These are phyloP conservation scores for Dalbergia cultrata DNA, from an alignment of 306 rosid genomes.

Conservation along the genomic window DNA sequence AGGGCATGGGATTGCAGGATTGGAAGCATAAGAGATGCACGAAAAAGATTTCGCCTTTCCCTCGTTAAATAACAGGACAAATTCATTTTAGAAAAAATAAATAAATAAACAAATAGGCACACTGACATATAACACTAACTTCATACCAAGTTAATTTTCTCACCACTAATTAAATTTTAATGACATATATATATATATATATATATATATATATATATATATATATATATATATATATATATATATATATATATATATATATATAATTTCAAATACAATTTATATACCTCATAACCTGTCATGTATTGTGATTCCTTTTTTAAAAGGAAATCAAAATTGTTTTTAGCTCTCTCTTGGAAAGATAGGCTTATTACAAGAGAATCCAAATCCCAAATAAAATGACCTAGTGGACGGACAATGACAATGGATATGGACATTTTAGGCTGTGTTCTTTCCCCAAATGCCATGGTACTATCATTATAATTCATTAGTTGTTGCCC, in stretches of 20 bases:
- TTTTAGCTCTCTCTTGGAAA: background rate
- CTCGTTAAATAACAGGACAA: too few relatives aligned
- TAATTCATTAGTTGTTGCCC: background rate
- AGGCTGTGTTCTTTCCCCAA: background rate
- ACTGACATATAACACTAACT: too few relatives aligned
- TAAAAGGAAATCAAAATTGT: background rate
- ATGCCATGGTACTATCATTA: background rate
- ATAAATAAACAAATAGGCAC: too few relatives aligned
- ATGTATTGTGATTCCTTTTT: background rate
- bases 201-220: too few relatives aligned
- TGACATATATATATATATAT: too few relatives aligned
- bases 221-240: too few relatives aligned
- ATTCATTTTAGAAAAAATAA: background rate
- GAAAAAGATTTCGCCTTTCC: too few relatives aligned
- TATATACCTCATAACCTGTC: background rate
- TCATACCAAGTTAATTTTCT: too few relatives aligned
- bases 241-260: too few relatives aligned
- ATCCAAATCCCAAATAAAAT: background rate
- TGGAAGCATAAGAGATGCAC: background rate
- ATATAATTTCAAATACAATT: too few relatives aligned
- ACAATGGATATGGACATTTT: slow-evolving; percentile 1
- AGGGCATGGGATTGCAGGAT: too few relatives aligned
- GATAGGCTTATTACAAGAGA: background rate
- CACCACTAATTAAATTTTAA: too few relatives aligned
- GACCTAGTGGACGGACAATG: background rate